phyloP scores from a whole-genome alignment of 192 early-diverging fungal genomes.

The Backusella australiensis region DNA sequence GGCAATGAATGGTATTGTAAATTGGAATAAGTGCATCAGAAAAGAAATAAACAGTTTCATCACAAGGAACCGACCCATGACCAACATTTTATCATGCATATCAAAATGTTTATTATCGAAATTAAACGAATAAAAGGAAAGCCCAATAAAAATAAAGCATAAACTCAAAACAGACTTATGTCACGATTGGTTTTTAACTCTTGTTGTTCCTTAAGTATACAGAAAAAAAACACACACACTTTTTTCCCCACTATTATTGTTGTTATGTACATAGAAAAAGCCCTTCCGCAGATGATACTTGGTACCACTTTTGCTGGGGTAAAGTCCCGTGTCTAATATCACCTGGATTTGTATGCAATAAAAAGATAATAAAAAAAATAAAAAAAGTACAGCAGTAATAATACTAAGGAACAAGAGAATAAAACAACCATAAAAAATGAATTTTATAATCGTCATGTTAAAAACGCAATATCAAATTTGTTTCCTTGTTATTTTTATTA shows the following conservation, averaged over 20 bases:
- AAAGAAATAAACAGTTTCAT: neutral
- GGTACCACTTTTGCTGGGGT: slow-evolving; percentile 1
- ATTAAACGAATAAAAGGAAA: neutral
- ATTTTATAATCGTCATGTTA: neutral
- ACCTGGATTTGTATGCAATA: neutral
- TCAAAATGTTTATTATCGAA: neutral
- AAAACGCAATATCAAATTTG: neutral
- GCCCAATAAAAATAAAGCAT: neutral
- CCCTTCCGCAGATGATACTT: neutral
- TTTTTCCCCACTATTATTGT: neutral
- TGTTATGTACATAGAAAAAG: neutral
- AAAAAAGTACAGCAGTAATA: no score
- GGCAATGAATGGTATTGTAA: neutral
- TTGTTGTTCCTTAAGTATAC: neutral
- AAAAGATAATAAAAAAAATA: neutral
- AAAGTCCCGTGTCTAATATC: neutral
- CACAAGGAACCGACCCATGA: slow-evolving; percentile 1
- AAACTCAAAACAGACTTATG: neutral
- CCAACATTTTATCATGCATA: neutral
- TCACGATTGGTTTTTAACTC: neutral
- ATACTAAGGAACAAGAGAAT: no score
- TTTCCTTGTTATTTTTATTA: neutral
- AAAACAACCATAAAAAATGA: neutral
- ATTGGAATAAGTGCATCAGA: neutral
- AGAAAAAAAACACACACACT: neutral